Base-by-base conservation (phyloP, 164 flowering plant species). In the Tinospora cordifolia region DNA sequence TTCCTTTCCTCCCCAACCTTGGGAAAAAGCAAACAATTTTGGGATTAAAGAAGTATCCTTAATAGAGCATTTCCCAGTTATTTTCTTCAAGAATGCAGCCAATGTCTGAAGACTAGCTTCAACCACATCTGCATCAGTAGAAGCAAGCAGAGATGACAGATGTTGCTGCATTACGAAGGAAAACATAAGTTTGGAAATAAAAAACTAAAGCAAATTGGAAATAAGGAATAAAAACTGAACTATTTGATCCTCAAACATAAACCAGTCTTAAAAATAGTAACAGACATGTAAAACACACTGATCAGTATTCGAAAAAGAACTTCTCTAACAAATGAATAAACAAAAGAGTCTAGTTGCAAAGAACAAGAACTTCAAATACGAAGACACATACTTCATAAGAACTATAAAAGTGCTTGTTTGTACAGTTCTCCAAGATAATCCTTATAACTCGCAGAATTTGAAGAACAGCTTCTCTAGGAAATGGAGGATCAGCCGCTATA, bases 1-100 rank as follows among this genome's bases (percentile, higher is more conserved):
- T 69, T 90, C 98, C 73, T 91, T 93, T 25, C 91, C 84, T 1
- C 98, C 98, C 98, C 98, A 93, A 68, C 98, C 98, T 83, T 91
- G 98, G 46, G 94, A 87, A 83, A 93, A 86, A 73, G 98, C 79
- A 79, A 85, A 86, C 54, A 93, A 75, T 78, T 86, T 87, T 26
- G 91, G 85, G 77, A 76, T 87, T 72, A 91, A 68, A 68, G 90
- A 81, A 67, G 85, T 75, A 79, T 88, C 90, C 78, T 87, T 78
- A 54, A 87, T 87, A 19, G 84, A 71, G 81, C 82, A 81, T 77
- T 90, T 90, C 69, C 94, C 96, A 68, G 84, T 76, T 54, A 91
- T 75, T 74, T 89, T 93, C 85, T 90, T 93, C 82, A 90, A 71
- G 74, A 91, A 87, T 58, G 97, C 85, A 71, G 93, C 86, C 82